phyloP scores from a whole-genome alignment of 768 basidiomycete genomes.

The Auricularia heimuer region DNA sequence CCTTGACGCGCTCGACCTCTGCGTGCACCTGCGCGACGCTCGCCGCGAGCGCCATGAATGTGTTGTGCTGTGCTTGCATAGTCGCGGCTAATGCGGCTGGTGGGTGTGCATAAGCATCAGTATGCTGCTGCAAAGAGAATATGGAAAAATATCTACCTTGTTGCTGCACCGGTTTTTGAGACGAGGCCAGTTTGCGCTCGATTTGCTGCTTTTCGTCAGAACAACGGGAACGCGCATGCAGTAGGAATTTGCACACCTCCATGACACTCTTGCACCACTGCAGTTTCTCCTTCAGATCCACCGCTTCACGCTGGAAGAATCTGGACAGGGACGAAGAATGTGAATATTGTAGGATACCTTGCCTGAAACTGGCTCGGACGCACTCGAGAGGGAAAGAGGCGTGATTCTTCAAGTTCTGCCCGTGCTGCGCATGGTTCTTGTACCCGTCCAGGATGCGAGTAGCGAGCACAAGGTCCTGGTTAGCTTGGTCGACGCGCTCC shows the following conservation, averaged over 20 bases:
- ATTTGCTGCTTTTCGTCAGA: conserved; percentile 46
- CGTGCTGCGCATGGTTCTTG: conserved; percentile 62
- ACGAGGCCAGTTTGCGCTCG: conserved; percentile 67
- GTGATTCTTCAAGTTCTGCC: conserved; percentile 62
- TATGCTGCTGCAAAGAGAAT: background rate
- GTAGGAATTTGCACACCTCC: conserved; percentile 39
- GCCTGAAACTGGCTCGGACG: conserved; percentile 17
- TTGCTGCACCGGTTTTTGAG: conserved; percentile 48
- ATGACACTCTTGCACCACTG: conserved; percentile 75
- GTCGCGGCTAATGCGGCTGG: conserved; percentile 58
- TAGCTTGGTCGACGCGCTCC: conserved; percentile 63
- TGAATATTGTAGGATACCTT: too few relatives aligned
- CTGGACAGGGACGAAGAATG: conserved; percentile 23
- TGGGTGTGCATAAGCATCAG: background rate
- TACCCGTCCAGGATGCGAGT: conserved; percentile 73
- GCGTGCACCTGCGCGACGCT: conserved; percentile 66
- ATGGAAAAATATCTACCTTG: conserved; percentile 42
- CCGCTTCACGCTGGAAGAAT: conserved; percentile 62
- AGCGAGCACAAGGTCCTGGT: conserved; percentile 71
- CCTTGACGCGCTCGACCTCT: conserved; percentile 69
- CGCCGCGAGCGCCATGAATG: conserved; percentile 65
- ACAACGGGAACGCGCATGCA: background rate
- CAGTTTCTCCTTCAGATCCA: conserved; percentile 61
- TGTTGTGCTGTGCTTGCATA: conserved; percentile 69
- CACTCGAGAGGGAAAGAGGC: conserved; percentile 78